A percentile compares a stretch with the other conserved stretches of the same genome.
Conservation (phyloP, 371 early-diverging fungal genomes). For the Mucor racemosus region DNA sequence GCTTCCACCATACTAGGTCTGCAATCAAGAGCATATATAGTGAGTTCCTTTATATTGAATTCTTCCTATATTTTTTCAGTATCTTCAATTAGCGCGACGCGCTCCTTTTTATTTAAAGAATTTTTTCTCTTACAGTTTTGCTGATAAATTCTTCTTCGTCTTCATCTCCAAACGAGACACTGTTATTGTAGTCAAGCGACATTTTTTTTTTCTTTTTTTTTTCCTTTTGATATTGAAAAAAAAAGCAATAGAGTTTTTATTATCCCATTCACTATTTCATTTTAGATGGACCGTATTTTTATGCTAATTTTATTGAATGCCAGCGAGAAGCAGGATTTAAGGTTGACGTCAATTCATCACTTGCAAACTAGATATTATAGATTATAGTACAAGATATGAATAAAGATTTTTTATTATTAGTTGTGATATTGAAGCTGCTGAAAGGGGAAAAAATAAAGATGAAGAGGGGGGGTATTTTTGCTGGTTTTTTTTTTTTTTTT, state of each 20-base stretch:
- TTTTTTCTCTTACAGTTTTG: background rate
- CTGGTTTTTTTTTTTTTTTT: background rate
- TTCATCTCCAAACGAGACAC: background rate
- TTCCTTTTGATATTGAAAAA: background rate
- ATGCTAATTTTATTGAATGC: background rate
- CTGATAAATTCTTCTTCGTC: background rate
- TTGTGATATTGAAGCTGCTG: background rate
- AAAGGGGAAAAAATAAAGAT: background rate
- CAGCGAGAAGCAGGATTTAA: constrained; percentile 5
- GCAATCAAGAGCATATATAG: constrained; percentile 73
- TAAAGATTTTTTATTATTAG: background rate
- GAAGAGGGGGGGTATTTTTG: constrained; percentile 1
- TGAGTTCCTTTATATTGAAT: constrained; percentile 48
- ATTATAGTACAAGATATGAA: background rate
- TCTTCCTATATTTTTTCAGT: constrained; percentile 1
- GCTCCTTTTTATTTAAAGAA: background rate
- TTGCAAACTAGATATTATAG: too few relatives aligned
- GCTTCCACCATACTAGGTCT: constrained; percentile 58
- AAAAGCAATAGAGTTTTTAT: background rate
- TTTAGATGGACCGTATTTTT: background rate
- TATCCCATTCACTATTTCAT: background rate
- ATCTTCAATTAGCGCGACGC: background rate
- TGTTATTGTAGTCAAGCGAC: background rate
- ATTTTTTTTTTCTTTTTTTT: background rate
- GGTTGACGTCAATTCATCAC: background rate